A percentile compares a stretch with the other conserved stretches of the same genome.
phyloP scores from a whole-genome alignment of 2,329 filamentous ascomycete species.

The Diatrype stigma region DNA sequence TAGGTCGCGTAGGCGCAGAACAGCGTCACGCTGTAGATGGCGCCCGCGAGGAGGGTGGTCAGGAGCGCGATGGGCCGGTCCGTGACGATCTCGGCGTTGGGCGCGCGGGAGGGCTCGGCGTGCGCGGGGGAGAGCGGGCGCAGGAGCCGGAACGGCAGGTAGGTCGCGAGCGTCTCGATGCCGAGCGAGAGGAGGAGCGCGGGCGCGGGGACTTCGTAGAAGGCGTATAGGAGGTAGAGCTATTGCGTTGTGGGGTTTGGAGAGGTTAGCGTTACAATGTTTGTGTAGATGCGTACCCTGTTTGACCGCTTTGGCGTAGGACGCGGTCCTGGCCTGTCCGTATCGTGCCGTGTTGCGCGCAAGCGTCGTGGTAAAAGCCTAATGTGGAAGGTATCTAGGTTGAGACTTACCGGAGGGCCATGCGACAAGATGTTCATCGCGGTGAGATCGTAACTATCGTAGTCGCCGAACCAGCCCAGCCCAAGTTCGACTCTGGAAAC shows the following conservation, averaged over 20 bases:
- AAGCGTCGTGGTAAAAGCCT: no score
- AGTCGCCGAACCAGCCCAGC: conserved; percentile 68
- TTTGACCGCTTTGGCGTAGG: no score
- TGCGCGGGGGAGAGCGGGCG: conserved; percentile 65
- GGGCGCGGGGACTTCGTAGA: conserved; percentile 65
- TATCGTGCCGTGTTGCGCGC: no score
- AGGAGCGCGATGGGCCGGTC: conserved; percentile 60
- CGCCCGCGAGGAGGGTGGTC: conserved; percentile 64
- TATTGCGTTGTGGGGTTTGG: conserved; percentile 26
- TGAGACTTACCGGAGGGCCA: conserved; percentile 59
- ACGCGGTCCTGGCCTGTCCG: no score
- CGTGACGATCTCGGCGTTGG: conserved; percentile 61
- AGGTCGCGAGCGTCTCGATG: conserved; percentile 66
- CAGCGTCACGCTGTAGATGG: conserved; percentile 71
- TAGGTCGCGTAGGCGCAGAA: conserved; percentile 65
- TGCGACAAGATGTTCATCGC: conserved; percentile 66
- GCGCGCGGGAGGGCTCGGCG: conserved; percentile 46
- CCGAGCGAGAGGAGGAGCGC: conserved; percentile 58
- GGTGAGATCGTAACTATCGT: conserved; percentile 68
- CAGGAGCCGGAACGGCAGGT: conserved; percentile 71
- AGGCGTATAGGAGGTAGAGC: conserved; percentile 71
- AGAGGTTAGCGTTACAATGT: conserved; percentile 4
- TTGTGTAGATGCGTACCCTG: no score
- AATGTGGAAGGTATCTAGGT: not conserved
- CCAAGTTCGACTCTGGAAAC: conserved; percentile 63